Base-by-base conservation (phyloP, 768 basidiomycete genomes). In the Mycena alexandri region DNA sequence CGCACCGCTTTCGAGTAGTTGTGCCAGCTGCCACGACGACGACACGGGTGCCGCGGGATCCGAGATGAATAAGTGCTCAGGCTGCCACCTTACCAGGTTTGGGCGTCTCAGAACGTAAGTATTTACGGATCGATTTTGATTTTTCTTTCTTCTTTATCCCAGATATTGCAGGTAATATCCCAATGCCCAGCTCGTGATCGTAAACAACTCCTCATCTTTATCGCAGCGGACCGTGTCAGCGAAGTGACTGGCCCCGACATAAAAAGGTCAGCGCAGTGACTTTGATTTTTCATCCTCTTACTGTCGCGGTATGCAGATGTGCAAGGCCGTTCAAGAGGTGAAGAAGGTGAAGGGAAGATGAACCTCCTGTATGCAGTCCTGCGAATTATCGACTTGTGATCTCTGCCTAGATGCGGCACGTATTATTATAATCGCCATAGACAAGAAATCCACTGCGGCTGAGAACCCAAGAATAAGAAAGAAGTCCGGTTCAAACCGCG, bases 151-250 rank as follows among this genome's bases (percentile, higher is more conserved):
- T 11, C 14, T 38, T 38, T 38, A 9, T 29, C 29, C 29, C 38
- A 63, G 61, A 38, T 63, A 63, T 55, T 63, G 62, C 62, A 63
- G 54, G 62, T 63, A 48, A 64, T 3, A 11, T 6, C 22, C 24
- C 2, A 8, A 41, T 8, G 29, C 3, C 5, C 10, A 10, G 12
- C 13, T 3, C 3, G 16, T 16, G 36, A n/a, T 34, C 16, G 6
- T 41, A 2, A 6, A 36, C 2, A 1, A 5, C 5, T 48, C 17
- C 38, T 56, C 22, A 56, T 42, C 47, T 21, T 9, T 0, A 14
- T 22, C 21, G 3, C 29, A 57, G 63, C 13, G 46, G 22, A 42
- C 0, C 63, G 42, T 65, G 63, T 36, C 63, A 65, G 41, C 46
- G 63, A 13, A 21, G 16, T 10, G 63, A 65, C 41, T 65, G 55